phyloP scores from a whole-genome alignment of 2,329 filamentous ascomycete species.

The Ophiostoma himal-ulmi region DNA sequence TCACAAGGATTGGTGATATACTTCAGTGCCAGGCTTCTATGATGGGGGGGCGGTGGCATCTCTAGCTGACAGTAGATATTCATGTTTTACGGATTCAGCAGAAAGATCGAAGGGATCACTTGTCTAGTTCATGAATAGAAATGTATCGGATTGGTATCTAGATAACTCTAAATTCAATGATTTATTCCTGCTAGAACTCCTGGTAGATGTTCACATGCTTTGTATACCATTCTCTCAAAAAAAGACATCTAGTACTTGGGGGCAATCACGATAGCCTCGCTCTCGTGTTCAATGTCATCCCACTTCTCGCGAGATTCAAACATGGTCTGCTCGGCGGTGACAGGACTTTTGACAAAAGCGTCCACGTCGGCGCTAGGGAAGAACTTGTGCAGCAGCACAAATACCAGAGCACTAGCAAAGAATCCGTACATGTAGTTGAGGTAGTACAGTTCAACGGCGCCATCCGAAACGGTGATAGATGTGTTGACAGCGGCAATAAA shows the following conservation, averaged over 20 bases:
- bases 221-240: background rate
- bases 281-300: slow-evolving; percentile 2
- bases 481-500: slow-evolving; percentile 10
- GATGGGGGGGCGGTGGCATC: too few relatives aligned
- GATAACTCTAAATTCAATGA: too few relatives aligned
- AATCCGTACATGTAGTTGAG: slow-evolving; percentile 11
- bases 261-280: background rate
- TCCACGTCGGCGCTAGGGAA: background rate
- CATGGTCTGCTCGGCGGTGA: background rate
- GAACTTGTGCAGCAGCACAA: slow-evolving; percentile 6
- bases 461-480: background rate
- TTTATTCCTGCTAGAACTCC: too few relatives aligned
- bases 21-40: too few relatives aligned
- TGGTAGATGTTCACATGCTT: too few relatives aligned
- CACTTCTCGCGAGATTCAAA: background rate
- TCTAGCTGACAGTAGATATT: too few relatives aligned
- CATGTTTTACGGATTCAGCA: too few relatives aligned
- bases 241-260: background rate
- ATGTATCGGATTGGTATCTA: too few relatives aligned
- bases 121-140: too few relatives aligned
- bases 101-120: too few relatives aligned
- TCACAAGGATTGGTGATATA: too few relatives aligned
- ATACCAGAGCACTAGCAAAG: background rate
- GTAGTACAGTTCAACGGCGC: slow-evolving; percentile 8
- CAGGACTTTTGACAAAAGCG: background rate